Percentiles rank a stretch among this genome's conserved stretches.
Conservation (phyloP, 805 yeast genomes). For the Spathaspora arborariae region DNA sequence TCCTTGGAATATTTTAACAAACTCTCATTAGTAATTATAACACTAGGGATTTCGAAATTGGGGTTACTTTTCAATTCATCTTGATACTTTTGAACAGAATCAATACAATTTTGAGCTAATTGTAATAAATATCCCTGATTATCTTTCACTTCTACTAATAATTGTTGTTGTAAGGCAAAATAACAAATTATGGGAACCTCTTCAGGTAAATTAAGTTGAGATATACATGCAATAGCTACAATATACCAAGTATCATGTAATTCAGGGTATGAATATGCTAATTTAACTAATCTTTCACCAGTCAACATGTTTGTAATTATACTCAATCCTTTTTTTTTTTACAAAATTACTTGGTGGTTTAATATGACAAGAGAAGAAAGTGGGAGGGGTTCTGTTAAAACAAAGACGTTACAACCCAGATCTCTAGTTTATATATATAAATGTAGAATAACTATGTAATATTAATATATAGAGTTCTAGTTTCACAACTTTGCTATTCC, state of each 20-base stretch:
- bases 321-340: too few species aligned
- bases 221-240: conserved; percentile 70
- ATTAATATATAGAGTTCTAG: too few species aligned
- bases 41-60: conserved; percentile 25
- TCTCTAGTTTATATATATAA: background rate
- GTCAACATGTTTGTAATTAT: conserved; percentile 38
- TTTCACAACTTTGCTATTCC: conserved; percentile 49
- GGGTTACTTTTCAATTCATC: too few species aligned
- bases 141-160: conserved; percentile 19
- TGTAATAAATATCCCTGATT: conserved; percentile 22
- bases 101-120: conserved; percentile 29
- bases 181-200: conserved; percentile 70
- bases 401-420: too few species aligned
- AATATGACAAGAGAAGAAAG: too few species aligned
- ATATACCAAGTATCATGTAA: conserved; percentile 62
- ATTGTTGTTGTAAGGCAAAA: conserved; percentile 47
- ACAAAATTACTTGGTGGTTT: too few species aligned
- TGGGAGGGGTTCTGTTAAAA: too few species aligned
- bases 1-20: conserved; percentile 19
- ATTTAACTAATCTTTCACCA: conserved; percentile 43
- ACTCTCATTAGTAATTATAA: background rate
- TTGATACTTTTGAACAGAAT: conserved; percentile 24
- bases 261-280: conserved; percentile 47
- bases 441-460: too few species aligned
- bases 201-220: conserved; percentile 73